A percentile compares a stretch with the other conserved stretches of the same genome.
Evolutionary conservation across 805 yeast genomes (phyloP).

Genomic region (Candida suzukii): DNA sequence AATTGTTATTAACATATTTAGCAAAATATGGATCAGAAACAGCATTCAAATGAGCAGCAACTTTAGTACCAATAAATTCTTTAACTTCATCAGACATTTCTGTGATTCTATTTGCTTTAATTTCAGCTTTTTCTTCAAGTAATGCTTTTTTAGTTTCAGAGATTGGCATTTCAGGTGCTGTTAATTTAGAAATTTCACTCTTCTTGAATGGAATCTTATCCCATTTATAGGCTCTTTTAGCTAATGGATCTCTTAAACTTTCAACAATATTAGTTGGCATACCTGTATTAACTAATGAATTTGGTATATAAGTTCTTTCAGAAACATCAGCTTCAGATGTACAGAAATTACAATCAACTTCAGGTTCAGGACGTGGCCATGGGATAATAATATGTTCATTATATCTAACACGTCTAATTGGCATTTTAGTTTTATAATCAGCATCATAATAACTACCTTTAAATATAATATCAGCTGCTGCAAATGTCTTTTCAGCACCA

Average conservation of each 20-base stretch:
- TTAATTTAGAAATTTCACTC: slow-evolving; percentile 52
- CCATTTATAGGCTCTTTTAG: slow-evolving; percentile 50
- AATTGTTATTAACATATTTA: slow-evolving; percentile 18
- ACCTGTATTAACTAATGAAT: slow-evolving; percentile 57
- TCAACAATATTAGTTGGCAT: slow-evolving; percentile 59
- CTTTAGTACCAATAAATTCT: slow-evolving; percentile 35
- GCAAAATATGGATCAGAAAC: slow-evolving; percentile 25
- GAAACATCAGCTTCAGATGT: slow-evolving; percentile 52
- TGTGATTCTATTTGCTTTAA: slow-evolving; percentile 35
- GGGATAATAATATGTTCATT: slow-evolving; percentile 70
- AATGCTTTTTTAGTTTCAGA: slow-evolving; percentile 55
- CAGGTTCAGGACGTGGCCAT: slow-evolving; percentile 73
- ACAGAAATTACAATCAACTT: slow-evolving; percentile 49
- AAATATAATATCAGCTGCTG: slow-evolving; percentile 66
- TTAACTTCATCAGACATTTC: slow-evolving; percentile 35
- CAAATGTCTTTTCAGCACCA: slow-evolving; percentile 62
- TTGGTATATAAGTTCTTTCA: slow-evolving; percentile 70
- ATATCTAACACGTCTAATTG: slow-evolving; percentile 69
- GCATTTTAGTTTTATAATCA: slow-evolving; percentile 64
- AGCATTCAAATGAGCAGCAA: slow-evolving; percentile 27
- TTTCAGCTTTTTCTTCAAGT: slow-evolving; percentile 43
- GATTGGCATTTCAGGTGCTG: slow-evolving; percentile 74
- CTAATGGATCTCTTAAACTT: slow-evolving; percentile 71
- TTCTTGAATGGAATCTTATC: slow-evolving; percentile 47
- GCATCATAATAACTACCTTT: slow-evolving; percentile 69